A percentile compares a stretch with the other conserved stretches of the same genome.
Conservation (phyloP, 371 early-diverging fungal species). For the Lichtheimia corymbifera region DNA sequence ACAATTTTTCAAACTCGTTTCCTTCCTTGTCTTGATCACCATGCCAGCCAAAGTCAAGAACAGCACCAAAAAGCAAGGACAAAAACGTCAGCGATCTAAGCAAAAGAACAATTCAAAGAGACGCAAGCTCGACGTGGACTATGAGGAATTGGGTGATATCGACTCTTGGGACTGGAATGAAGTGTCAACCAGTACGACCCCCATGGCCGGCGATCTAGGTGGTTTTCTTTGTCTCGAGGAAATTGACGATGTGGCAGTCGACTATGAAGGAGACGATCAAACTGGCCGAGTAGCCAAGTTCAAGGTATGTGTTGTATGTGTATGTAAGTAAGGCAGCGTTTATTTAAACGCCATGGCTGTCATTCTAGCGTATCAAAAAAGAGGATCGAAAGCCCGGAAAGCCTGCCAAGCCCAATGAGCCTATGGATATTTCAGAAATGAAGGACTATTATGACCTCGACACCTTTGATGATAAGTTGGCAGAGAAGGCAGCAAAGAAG, state of each 20-base stretch:
- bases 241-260: slow-evolving; percentile 81
- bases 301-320: slow-evolving; percentile 49
- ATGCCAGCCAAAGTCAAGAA: too few relatives aligned
- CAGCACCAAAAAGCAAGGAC: too few relatives aligned
- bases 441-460: slow-evolving; percentile 55
- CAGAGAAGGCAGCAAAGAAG: slow-evolving; percentile 16
- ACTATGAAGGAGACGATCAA: slow-evolving; percentile 62
- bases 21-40: too few relatives aligned
- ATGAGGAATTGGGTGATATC: slow-evolving; percentile 38
- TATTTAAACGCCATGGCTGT: background rate
- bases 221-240: slow-evolving; percentile 89
- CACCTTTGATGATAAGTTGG: slow-evolving; percentile 54
- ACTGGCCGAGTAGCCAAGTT: slow-evolving; percentile 71
- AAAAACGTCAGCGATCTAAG: too few relatives aligned
- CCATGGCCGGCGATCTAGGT: slow-evolving; percentile 64
- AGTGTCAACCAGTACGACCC: slow-evolving; percentile 42
- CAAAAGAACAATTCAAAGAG: slow-evolving; percentile 5
- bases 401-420: slow-evolving; percentile 50
- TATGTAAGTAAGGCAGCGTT: background rate
- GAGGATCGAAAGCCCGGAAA: slow-evolving; percentile 30
- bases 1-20: too few relatives aligned
- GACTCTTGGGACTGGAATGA: slow-evolving; percentile 70
- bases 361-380: slow-evolving; percentile 51
- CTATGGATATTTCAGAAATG: slow-evolving; percentile 49
- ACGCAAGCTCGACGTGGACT: slow-evolving; percentile 22